Percentiles rank a stretch among this genome's conserved stretches.
Evolutionary conservation across 208 protist genomes (phyloP).

Genomic region (Trypanosoma theileri): DNA sequence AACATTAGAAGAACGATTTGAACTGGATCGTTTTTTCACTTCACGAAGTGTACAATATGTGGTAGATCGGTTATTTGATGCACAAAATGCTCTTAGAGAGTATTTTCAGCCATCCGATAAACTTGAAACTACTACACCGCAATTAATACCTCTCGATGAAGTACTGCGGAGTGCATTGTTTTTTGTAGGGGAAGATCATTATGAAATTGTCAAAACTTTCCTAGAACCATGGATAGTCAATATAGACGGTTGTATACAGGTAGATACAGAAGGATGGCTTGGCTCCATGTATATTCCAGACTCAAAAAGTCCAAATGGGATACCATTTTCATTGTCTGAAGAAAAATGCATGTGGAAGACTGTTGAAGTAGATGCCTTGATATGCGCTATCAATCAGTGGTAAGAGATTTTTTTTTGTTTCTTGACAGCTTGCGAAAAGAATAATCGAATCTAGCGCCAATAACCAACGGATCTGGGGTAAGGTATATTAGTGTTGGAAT

Average conservation of each 20-base stretch:
- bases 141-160: constrained; percentile 6
- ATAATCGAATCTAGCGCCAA: too few species aligned
- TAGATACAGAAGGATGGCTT: constrained; percentile 27
- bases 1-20: constrained; percentile 12
- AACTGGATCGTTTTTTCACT: constrained; percentile 4
- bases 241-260: constrained; percentile 5
- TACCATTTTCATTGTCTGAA: constrained; percentile 25
- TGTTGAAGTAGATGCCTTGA: constrained; percentile 24
- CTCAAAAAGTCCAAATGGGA: neutral
- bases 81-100: constrained; percentile 22
- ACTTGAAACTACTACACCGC: neutral
- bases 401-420: constrained; percentile 13
- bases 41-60: constrained; percentile 31
- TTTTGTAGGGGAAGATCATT: constrained; percentile 3
- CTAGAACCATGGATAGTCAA: constrained; percentile 5
- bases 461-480: too few species aligned
- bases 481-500: too few species aligned
- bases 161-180: neutral
- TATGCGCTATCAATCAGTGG: constrained; percentile 4
- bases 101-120: constrained; percentile 7
- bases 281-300: constrained; percentile 13
- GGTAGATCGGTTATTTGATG: constrained; percentile 42
- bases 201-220: neutral
- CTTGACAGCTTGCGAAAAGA: neutral
- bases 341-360: constrained; percentile 24